Evolutionary conservation across 2,329 filamentous ascomycete genomes (phyloP).

Genomic region (Aspergillus tamarii): DNA sequence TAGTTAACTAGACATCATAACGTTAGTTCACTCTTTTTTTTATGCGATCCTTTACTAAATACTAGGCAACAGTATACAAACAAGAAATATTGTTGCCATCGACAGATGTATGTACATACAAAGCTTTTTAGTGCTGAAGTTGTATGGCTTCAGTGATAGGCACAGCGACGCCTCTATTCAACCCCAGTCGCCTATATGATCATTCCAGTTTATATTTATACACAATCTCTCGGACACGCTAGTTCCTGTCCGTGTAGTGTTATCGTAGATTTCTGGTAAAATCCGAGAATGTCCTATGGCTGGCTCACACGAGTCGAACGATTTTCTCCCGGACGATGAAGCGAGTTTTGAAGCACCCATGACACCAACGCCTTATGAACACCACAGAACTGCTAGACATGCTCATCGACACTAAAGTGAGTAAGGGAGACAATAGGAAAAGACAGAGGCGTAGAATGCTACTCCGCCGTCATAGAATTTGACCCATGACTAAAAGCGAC

Average conservation of each 20-base stretch:
- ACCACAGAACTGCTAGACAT: neutral
- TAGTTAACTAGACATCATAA: too few relatives aligned
- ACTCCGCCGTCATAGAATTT: neutral
- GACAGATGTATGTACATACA: too few relatives aligned
- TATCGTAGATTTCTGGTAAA: too few relatives aligned
- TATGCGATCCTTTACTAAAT: too few relatives aligned
- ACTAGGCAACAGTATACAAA: too few relatives aligned
- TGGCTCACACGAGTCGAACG: neutral
- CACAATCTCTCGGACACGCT: too few relatives aligned
- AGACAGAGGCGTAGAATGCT: neutral
- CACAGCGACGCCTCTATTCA: neutral
- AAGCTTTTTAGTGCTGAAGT: too few relatives aligned
- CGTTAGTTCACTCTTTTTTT: too few relatives aligned
- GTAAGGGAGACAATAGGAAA: neutral
- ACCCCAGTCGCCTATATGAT: neutral
- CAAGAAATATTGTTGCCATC: too few relatives aligned
- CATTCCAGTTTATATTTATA: neutral
- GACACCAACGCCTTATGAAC: neutral
- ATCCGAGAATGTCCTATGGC: too few relatives aligned
- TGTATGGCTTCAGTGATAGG: too few relatives aligned
- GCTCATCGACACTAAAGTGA: neutral
- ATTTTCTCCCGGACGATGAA: neutral
- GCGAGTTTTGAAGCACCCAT: neutral
- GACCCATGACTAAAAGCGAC: neutral
- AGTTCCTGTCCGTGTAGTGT: too few relatives aligned